phyloP scores from a whole-genome alignment of 2,329 filamentous ascomycete species.

The Colletotrichum falcatum region DNA sequence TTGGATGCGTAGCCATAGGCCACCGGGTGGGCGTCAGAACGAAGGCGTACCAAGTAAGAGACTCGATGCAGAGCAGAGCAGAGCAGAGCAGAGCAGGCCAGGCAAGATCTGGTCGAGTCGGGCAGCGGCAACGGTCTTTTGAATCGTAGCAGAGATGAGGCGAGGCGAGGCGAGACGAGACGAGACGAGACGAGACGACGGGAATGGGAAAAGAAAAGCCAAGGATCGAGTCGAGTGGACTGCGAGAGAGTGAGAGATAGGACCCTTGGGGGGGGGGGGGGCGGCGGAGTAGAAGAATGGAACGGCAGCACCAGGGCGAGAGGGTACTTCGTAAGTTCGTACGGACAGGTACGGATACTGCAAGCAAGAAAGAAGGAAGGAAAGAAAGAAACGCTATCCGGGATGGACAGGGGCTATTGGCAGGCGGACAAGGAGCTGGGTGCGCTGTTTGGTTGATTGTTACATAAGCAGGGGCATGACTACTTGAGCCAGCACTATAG shows the following conservation, averaged over 20 bases:
- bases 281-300: constrained; percentile 28
- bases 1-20: constrained; percentile 25
- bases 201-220: constrained; percentile 2
- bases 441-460: too few species aligned
- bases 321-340: too few species aligned
- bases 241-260: not conserved
- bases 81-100: not conserved
- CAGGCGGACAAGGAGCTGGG: too few species aligned
- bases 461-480: too few species aligned
- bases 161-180: not conserved
- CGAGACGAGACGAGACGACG: constrained; percentile 1
- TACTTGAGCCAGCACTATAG: too few species aligned
- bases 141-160: not conserved
- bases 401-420: not conserved
- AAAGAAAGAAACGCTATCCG: not conserved
- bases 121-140: not conserved
- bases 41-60: not conserved
- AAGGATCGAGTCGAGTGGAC: not conserved
- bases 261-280: not conserved
- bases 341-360: too few species aligned
- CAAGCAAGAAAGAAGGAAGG: too few species aligned
- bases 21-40: not conserved
- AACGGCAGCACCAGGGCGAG: not conserved
- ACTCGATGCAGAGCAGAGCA: constrained; percentile 3
- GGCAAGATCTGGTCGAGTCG: constrained; percentile 2